Evolutionary conservation across 1,139 yeast species (phyloP).

Genomic region (Candida neerlandica): DNA sequence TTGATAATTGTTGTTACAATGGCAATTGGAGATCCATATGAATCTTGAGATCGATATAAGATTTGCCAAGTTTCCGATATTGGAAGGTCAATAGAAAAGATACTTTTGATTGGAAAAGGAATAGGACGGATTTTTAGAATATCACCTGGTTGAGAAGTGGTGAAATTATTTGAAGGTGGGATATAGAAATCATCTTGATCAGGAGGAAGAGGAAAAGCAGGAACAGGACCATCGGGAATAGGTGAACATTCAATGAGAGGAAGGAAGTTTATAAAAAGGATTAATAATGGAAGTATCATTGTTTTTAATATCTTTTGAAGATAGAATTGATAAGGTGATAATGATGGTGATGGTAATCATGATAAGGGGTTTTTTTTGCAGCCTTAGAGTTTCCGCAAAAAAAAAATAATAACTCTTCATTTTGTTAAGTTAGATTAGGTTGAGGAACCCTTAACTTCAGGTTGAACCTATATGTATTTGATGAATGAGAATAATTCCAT

Average conservation of each 20-base stretch:
- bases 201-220: not conserved
- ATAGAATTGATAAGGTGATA: not conserved
- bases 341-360: not conserved
- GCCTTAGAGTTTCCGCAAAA: no score
- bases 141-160: slow-evolving; percentile 22
- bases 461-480: no score
- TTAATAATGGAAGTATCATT: not conserved
- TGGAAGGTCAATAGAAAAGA: slow-evolving; percentile 18
- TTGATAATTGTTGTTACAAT: slow-evolving; percentile 30
- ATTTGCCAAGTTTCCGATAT: slow-evolving; percentile 31
- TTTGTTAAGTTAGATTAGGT: no score
- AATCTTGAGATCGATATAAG: slow-evolving; percentile 36
- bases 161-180: slow-evolving; percentile 24
- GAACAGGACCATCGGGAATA: no score
- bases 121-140: slow-evolving; percentile 21
- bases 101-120: slow-evolving; percentile 18
- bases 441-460: no score
- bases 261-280: not conserved
- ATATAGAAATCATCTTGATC: slow-evolving; percentile 24
- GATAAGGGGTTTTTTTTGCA: not conserved
- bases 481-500: no score
- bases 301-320: no score
- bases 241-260: not conserved
- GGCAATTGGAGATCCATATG: slow-evolving; percentile 32
- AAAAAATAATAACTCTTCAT: no score